Evolutionary conservation across 1,284 basidiomycete species (phyloP), one percentile per base, ranked within the genome.

Genomic region (Earliella scabrosa): DNA sequence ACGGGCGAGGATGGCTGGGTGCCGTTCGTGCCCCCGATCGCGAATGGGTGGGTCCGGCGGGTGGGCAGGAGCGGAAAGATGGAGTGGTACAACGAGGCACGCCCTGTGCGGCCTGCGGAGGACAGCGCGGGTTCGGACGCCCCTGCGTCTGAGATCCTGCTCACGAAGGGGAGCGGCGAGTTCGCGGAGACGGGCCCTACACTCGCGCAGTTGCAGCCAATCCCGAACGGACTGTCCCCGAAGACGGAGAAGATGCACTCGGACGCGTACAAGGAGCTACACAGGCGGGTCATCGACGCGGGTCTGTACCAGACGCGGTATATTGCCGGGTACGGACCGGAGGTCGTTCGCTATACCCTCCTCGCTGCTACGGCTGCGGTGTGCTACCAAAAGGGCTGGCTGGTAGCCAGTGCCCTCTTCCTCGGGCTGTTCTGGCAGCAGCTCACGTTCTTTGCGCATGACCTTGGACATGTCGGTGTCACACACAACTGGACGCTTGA

Each of bases 361-460:
- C 79, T 97, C 29, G 89, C 79, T 11, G 68, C 73, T 18, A 56
- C 82, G 24, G 86, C 92, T 6, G 82, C 79, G 14, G 80, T 81
- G 60, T 77, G 87, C n/a, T 95, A 92, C 70, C 73, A 67, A 45
- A 75, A 82, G 56, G 73, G 72, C 70, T 95, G 85, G 84, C 80
- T 81, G 75, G 80, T 90, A 39, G 72, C 78, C 45, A 91, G 88
- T 52, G 93, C 96, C 3, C 65, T 92, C 39, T 90, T 83, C 64
- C 85, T 98, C 7, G 97, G 97, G 14, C 75, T 95, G 35, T 82
- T 93, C 67, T 98, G 94, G 93, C 97, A 99, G 70, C 97, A 99
- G 72, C 79, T 98, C 57, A 89, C 93, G 26, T 97, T 99, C 72
- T 81, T 86, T 45, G 95, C 85, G 20, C 97, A 99, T 73, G 97